Conservation (phyloP, 805 yeast genomes). For the Pichia rugopelliculosa region DNA sequence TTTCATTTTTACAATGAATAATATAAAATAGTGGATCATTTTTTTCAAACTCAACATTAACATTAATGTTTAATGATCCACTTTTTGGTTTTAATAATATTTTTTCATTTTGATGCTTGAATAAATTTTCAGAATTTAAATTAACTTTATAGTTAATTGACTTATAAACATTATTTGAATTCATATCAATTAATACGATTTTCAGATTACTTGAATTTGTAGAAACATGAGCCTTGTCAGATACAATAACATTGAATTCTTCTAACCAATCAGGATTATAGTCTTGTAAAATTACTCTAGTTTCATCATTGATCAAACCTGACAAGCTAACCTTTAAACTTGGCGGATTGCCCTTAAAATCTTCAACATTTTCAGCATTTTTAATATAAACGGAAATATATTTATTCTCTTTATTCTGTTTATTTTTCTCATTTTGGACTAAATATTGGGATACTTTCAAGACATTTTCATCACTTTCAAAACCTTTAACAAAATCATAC, state of each 20-base stretch:
- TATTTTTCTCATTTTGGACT: neutral
- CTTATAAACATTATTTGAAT: conserved; percentile 9
- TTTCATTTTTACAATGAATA: conserved; percentile 64
- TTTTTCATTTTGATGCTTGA: conserved; percentile 15
- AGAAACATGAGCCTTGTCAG: neutral
- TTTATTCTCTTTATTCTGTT: conserved; percentile 9
- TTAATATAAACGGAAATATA: conserved; percentile 20
- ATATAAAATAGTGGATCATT: conserved; percentile 75
- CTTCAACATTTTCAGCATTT: conserved; percentile 28
- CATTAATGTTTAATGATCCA: conserved; percentile 58
- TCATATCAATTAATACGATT: conserved; percentile 18
- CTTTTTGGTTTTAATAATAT: conserved; percentile 23
- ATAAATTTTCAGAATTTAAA: conserved; percentile 3
- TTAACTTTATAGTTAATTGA: conserved; percentile 10
- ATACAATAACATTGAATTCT: conserved; percentile 50
- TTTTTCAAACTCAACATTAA: conserved; percentile 73
- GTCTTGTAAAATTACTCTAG: conserved; percentile 54
- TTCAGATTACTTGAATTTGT: conserved; percentile 2
- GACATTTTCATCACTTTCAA: conserved; percentile 7
- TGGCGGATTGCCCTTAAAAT: conserved; percentile 23
- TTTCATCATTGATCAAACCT: conserved; percentile 34
- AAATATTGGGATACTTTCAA: conserved; percentile 14
- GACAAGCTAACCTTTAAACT: conserved; percentile 19
- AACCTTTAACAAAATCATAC: conserved; percentile 10
- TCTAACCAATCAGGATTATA: conserved; percentile 82